Evolutionary conservation across 2,329 filamentous ascomycete species (phyloP), one percentile per base, ranked within the genome.

Genomic region (Cladosporium sp.): DNA sequence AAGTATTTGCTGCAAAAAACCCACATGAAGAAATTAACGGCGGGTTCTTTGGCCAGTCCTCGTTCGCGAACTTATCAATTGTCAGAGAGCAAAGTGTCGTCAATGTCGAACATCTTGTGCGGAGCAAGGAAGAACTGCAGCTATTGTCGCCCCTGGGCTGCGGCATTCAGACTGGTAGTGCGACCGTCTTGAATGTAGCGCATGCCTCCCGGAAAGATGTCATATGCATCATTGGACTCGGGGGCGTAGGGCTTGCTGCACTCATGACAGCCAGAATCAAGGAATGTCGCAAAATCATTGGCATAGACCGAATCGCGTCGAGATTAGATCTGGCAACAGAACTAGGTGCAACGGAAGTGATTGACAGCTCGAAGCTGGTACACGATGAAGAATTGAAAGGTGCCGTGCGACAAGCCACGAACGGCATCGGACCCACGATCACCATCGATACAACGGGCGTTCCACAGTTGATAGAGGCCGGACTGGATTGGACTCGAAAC

Each of bases 381-480:
- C 63, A 64, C 14, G 34, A n/a, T 37, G 64, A 66, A 42, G 59
- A 58, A 5, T 56, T 76, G 1, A 61, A 60, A 0, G 61, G 67
- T 32, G 68, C 67, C 2, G 63, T 76, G 11, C 59, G 62, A 18
- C 65, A 66, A 4, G 55, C 71, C 4, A 66, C 66, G 0, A 64
- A 66, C 4, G 67, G 66, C 1, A 54, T 69, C 0, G 76, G 77
- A 0, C 67, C 73, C 0, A 73, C 70, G 2, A 62, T 78, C 35
- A 69, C 68, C 3, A 68, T 81, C 48, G 78, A 81, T 46, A 79
- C 77, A 0, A 79, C 74, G 1, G 78, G 74, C 0, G 69, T 70
- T 0, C 63, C 70, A 38, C 54, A 70, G 38, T 54, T 78, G 52
- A 62, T 79, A 10, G 63, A 71, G 8, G 72, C 72, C 4, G 71